Evolutionary conservation across 2,329 filamentous ascomycete genomes (phyloP).

Genomic region (Plectosphaerella sp.): DNA sequence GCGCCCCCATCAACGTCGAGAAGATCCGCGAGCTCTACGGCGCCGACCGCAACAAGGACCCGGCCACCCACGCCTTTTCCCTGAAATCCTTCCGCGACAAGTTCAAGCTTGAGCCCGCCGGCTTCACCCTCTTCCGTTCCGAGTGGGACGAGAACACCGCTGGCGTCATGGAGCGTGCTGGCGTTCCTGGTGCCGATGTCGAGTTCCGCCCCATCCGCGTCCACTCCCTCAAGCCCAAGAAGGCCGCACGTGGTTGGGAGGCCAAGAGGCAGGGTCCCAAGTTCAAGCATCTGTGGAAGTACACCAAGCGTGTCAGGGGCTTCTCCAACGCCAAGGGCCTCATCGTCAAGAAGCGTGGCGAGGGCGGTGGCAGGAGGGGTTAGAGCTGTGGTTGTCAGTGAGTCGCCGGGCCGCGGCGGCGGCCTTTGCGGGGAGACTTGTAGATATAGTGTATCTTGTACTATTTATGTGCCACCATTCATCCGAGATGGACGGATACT

Average conservation of each 20-base stretch:
- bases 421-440: neutral
- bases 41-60: slow-evolving; percentile 1
- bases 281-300: slow-evolving; percentile 62
- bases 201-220: slow-evolving; percentile 81
- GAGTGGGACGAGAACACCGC: slow-evolving; percentile 85
- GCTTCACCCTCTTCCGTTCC: slow-evolving; percentile 82
- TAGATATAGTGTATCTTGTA: neutral
- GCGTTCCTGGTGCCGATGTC: slow-evolving; percentile 70
- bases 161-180: slow-evolving; percentile 79
- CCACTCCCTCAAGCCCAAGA: slow-evolving; percentile 59
- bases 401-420: neutral
- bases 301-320: slow-evolving; percentile 53
- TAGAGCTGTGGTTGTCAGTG: neutral
- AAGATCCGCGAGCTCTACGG: slow-evolving; percentile 50
- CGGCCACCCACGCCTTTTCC: slow-evolving; percentile 60
- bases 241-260: slow-evolving; percentile 61
- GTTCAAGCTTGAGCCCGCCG: slow-evolving; percentile 67
- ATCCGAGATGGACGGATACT: neutral
- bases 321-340: slow-evolving; percentile 36
- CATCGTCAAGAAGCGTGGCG: slow-evolving; percentile 25
- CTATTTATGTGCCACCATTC: neutral
- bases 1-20: slow-evolving; percentile 51
- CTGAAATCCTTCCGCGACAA: slow-evolving; percentile 71
- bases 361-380: slow-evolving; percentile 2
- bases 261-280: slow-evolving; percentile 61